Percentiles rank a stretch among this genome's conserved stretches.
Conservation (phyloP, 2,329 filamentous ascomycete genomes). For the Botryosphaeria agaves region DNA sequence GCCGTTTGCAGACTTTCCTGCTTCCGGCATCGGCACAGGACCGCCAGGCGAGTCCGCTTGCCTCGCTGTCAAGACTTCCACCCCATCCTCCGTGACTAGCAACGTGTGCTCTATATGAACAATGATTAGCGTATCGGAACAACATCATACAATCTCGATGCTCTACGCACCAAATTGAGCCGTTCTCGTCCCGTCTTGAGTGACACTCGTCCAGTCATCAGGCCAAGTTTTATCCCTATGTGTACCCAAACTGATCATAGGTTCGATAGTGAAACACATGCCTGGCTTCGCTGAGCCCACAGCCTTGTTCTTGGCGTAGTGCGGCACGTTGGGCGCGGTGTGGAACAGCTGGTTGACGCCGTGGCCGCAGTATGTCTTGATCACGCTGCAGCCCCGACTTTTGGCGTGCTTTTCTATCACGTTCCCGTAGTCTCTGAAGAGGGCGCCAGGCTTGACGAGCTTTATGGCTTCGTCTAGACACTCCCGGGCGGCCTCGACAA, state of each 20-base stretch:
- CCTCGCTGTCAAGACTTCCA: constrained; percentile 65
- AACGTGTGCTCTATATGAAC: constrained; percentile 52
- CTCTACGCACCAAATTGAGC: constrained; percentile 67
- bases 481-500: constrained; percentile 79
- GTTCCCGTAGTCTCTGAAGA: constrained; percentile 86
- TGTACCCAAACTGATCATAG: constrained; percentile 89
- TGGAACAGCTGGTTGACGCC: constrained; percentile 92
- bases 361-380: constrained; percentile 92
- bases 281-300: constrained; percentile 86
- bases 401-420: constrained; percentile 94
- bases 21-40: constrained; percentile 46
- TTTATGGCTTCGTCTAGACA: constrained; percentile 84
- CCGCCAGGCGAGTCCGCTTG: constrained; percentile 59
- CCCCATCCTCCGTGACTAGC: constrained; percentile 65
- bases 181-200: constrained; percentile 71
- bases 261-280: constrained; percentile 98
- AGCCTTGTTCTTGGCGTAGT: constrained; percentile 97
- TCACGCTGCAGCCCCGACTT: constrained; percentile 66
- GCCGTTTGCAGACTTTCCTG: too few species aligned
- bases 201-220: constrained; percentile 96
- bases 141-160: too few species aligned
- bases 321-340: constrained; percentile 80
- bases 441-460: constrained; percentile 78
- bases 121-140: too few species aligned
- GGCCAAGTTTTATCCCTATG: constrained; percentile 94